These are phyloP conservation scores for Albizia julibrissin DNA, from an alignment of 306 rosid species.

Conservation along the genomic window DNA sequence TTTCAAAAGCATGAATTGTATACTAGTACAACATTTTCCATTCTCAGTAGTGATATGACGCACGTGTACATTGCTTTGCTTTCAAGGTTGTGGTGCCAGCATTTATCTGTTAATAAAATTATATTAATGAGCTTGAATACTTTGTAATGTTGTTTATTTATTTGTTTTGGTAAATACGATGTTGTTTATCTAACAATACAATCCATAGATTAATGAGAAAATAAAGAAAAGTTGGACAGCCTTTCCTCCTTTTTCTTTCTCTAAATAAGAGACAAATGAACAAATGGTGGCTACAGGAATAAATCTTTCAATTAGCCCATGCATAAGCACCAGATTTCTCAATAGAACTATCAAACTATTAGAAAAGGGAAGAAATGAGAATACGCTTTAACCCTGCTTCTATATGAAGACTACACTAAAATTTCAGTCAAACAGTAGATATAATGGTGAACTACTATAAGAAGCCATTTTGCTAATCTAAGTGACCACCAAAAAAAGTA, in stretches of 20 bases:
- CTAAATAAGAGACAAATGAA: constrained; percentile 2
- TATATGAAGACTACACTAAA: constrained; percentile 1
- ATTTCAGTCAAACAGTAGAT: not conserved
- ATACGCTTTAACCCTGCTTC: constrained; percentile 3
- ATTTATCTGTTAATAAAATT: not conserved
- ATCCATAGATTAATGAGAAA: not conserved
- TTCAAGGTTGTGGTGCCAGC: constrained; percentile 14
- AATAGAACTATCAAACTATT: not conserved
- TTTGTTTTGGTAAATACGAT: no score
- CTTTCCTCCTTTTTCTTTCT: not conserved
- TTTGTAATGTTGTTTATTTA: not conserved
- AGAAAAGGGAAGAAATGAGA: not conserved
- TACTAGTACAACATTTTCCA: not conserved
- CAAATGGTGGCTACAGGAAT: not conserved
- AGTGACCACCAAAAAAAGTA: not conserved
- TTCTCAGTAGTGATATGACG: constrained; percentile 4
- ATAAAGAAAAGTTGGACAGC: not conserved
- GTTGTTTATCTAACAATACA: not conserved
- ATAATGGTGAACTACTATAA: not conserved
- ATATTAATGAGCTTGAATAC: not conserved
- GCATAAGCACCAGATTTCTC: constrained; percentile 1
- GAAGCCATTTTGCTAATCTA: not conserved
- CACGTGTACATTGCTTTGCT: not conserved
- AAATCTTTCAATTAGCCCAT: constrained; percentile 2
- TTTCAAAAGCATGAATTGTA: not conserved